Conservation (phyloP, 2,329 filamentous ascomycete species). For the Penicillium sp. region DNA sequence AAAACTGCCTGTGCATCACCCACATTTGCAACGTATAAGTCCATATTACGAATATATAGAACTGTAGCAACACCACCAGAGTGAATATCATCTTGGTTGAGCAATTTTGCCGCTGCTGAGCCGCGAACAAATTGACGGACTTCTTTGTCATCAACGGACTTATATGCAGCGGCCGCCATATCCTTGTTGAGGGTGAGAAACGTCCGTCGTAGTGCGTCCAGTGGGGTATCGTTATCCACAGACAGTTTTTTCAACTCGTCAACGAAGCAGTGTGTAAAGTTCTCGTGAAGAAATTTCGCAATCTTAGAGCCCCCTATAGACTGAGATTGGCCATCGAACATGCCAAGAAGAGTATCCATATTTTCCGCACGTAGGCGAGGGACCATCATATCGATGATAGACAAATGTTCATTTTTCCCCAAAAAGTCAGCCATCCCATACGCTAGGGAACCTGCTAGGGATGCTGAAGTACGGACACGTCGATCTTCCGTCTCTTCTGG, state of each 20-base stretch:
- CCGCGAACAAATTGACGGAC: conserved; percentile 61
- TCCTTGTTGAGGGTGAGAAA: conserved; percentile 94
- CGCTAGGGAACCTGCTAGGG: conserved; percentile 79
- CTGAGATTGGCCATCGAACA: conserved; percentile 92
- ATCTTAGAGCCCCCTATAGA: conserved; percentile 90
- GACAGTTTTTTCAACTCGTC: conserved; percentile 75
- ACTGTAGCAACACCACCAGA: conserved; percentile 91
- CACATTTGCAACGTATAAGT: conserved; percentile 91
- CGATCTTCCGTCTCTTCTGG: conserved; percentile 94
- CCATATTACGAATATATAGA: conserved; percentile 81
- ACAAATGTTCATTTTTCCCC: conserved; percentile 88
- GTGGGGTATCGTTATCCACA: conserved; percentile 66
- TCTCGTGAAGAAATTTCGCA: conserved; percentile 93
- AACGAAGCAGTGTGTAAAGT: conserved; percentile 81
- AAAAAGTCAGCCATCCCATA: conserved; percentile 98
- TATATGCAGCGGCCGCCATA: conserved; percentile 76
- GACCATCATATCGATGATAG: conserved; percentile 91
- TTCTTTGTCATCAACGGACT: conserved; percentile 71
- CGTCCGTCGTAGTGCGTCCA: conserved; percentile 77
- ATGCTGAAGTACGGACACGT: conserved; percentile 95
- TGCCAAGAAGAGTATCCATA: conserved; percentile 82
- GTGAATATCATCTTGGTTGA: conserved; percentile 83
- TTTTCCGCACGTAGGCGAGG: conserved; percentile 87
- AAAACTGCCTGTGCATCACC: conserved; percentile 95
- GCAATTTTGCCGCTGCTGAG: conserved; percentile 67